phyloP scores from a whole-genome alignment of 2,329 filamentous ascomycete genomes.

The Fusarium sp. region DNA sequence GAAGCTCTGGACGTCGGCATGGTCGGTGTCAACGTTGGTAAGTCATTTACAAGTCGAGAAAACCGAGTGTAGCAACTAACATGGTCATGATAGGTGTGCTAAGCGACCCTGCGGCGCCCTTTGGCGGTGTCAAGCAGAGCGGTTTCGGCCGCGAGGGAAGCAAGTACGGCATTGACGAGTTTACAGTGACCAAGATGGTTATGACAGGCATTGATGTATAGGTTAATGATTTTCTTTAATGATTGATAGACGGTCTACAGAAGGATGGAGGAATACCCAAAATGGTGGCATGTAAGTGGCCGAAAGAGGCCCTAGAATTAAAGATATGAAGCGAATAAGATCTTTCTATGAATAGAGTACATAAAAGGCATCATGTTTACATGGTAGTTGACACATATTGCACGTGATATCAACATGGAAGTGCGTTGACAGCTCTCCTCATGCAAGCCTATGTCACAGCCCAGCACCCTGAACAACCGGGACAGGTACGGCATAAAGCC shows the following conservation, averaged over 20 bases:
- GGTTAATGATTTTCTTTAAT: constrained; percentile 4
- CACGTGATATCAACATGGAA: not conserved
- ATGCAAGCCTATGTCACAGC: not conserved
- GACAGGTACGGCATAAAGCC: not conserved
- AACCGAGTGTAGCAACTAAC: constrained; percentile 21
- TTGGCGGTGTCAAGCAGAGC: constrained; percentile 82
- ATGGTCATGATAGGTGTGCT: constrained; percentile 52
- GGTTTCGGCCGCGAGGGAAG: constrained; percentile 82
- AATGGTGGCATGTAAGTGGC: constrained; percentile 9
- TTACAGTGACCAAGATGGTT: constrained; percentile 73
- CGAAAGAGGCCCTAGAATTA: not conserved
- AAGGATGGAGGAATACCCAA: constrained; percentile 39
- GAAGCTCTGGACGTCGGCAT: constrained; percentile 62
- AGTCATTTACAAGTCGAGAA: constrained; percentile 6
- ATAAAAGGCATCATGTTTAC: not conserved
- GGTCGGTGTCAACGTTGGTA: constrained; percentile 50
- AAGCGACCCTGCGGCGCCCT: constrained; percentile 67
- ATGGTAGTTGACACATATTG: not conserved
- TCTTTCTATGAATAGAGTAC: not conserved
- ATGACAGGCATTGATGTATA: constrained; percentile 46
- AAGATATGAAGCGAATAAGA: constrained; percentile 6
- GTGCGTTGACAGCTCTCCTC: not conserved
- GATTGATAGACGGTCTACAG: constrained; percentile 9
- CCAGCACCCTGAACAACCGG: not conserved
- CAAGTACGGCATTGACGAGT: constrained; percentile 79